Conservation (phyloP, 2,329 filamentous ascomycete genomes). For the Cladosporium cucumerinum region DNA sequence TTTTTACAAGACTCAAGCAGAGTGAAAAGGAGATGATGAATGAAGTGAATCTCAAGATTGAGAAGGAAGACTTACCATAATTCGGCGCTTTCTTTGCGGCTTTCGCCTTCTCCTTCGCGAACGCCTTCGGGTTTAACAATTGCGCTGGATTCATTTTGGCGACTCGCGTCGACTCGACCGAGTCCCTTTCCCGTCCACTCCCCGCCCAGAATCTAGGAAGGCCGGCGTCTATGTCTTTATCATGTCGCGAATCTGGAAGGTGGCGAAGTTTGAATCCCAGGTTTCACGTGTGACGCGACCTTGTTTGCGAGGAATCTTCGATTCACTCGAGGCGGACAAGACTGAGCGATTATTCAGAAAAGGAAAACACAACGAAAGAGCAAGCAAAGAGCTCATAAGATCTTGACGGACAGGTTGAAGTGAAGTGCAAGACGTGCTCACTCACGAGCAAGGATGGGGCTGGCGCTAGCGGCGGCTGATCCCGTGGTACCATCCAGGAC, state of each 20-base stretch:
- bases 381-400: not conserved
- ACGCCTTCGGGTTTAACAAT: conserved; percentile 39
- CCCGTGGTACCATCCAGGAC: not conserved
- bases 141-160: conserved; percentile 34
- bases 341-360: not conserved
- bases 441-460: not conserved
- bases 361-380: not conserved
- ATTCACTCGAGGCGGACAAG: not conserved
- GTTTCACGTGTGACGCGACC: not conserved
- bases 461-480: not conserved
- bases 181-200: not conserved
- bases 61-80: conserved; percentile 29
- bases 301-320: not conserved
- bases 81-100: conserved; percentile 24
- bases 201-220: not conserved
- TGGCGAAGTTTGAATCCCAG: not conserved
- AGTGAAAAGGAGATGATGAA: not conserved
- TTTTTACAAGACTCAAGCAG: not conserved
- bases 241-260: conserved; percentile 17
- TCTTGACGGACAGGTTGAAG: not conserved
- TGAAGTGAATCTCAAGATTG: conserved; percentile 18
- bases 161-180: not conserved
- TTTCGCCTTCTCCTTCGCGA: conserved; percentile 34
- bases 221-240: not conserved
- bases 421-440: not conserved